Base-by-base conservation (phyloP, 371 early-diverging fungal species). In the Apophysomyces trapeziformis region DNA sequence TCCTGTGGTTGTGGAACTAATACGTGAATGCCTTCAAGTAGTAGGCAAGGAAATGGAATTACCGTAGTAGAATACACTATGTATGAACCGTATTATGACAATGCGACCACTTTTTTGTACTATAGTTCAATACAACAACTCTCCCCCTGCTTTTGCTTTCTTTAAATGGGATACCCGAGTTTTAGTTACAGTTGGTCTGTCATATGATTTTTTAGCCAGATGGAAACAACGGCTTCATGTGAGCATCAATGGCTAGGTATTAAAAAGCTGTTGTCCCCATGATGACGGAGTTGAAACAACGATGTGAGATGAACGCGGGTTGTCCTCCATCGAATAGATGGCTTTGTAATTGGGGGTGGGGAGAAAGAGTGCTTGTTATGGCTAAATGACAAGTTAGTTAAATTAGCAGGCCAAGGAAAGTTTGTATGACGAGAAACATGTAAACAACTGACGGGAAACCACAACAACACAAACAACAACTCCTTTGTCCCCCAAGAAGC, bases 11-110 rank as follows among this genome's bases (percentile, higher is more conserved):
- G 77, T 89, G 44, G 74, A 79, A 47, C 64, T 87, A 56, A 83
- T 88, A 13, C 81, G 83, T 63, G 79, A 79, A 21, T 88, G 88
- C 70, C 71, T 90, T 36, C 75, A 79, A 59, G 76, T 81, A 41
- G 80, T 84, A 18, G 85, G 87, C 26, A 60, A 72, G 38, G 85
- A 84, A 56, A 78, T 87, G 68, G 87, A 85, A 13, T 68, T 84
- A 50, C 54, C 32, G 2, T 26, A 50, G 9, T 50, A 50, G 21
- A 50, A 9, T 21, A 50, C 54, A 5, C 54, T 26, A 21, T 32
- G 32, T 21, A 11, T 50, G 54, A 50, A 21, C 54, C 54, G 54
- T 50, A 50, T 50, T 32, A 50, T 50, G 54, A 50, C 54, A 26
- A 50, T 18, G 21, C 54, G 21, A 50, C 16, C 21, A 50, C 54